Evolutionary conservation across 1,284 basidiomycete species (phyloP).

Genomic region (Moesziomyces parantarcticus): DNA sequence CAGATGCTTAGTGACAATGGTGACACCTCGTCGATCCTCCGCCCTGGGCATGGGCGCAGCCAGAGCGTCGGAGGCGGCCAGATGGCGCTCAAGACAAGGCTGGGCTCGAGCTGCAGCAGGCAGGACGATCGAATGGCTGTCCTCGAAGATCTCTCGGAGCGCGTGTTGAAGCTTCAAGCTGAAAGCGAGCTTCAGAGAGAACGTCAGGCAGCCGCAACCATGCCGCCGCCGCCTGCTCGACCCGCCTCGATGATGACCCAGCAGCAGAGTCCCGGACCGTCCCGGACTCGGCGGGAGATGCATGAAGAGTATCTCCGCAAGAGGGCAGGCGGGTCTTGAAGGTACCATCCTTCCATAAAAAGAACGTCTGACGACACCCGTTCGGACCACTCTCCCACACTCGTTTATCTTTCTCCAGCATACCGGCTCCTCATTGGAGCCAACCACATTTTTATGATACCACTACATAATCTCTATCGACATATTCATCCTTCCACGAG

Average conservation of each 20-base stretch:
- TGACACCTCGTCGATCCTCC: background rate
- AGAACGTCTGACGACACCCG: too few relatives aligned
- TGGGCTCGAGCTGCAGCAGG: background rate
- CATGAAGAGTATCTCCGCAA: constrained; percentile 33
- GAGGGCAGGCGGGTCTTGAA: constrained; percentile 5
- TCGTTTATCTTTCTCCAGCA: background rate
- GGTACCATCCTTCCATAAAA: background rate
- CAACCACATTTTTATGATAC: constrained; percentile 10
- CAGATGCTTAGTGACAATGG: background rate
- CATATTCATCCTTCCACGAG: background rate
- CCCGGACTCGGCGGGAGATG: constrained; percentile 31
- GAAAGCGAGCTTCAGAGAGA: constrained; percentile 21
- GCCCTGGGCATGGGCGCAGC: constrained; percentile 1
- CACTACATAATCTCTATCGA: background rate
- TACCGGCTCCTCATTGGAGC: background rate
- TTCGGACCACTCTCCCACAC: background rate
- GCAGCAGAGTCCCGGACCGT: constrained; percentile 5
- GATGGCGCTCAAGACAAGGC: background rate
- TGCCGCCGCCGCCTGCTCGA: constrained; percentile 24
- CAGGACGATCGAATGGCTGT: constrained; percentile 32
- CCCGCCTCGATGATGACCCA: constrained; percentile 2
- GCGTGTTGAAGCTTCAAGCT: constrained; percentile 25
- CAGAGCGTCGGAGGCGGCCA: constrained; percentile 5
- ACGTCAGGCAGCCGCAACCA: constrained; percentile 17
- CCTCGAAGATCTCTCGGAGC: constrained; percentile 36